Conservation (phyloP, 306 rosid species). For the Trichosanthes cucumerina region DNA sequence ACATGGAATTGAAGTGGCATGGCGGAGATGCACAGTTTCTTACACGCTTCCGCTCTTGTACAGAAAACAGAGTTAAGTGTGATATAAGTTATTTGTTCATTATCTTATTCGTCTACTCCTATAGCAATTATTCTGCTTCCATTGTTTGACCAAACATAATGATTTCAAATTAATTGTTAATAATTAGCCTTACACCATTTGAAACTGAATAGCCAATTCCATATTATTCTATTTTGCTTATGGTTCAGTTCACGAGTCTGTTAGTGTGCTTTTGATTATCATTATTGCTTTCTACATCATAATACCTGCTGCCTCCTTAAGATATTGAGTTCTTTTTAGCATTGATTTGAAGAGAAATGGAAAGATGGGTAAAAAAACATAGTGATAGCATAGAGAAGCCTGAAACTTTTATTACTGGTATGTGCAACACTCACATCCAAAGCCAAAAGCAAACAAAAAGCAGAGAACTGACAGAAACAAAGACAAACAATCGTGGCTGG, state of each 20-base stretch:
- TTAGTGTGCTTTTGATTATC: neutral
- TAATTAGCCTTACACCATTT: neutral
- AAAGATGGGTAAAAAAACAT: neutral
- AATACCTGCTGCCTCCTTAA: neutral
- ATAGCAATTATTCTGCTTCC: neutral
- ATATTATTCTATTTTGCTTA: neutral
- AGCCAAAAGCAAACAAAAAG: neutral
- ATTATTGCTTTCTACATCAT: neutral
- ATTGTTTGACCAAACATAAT: neutral
- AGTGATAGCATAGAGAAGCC: neutral
- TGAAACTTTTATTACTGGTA: neutral
- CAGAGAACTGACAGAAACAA: neutral
- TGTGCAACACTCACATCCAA: neutral
- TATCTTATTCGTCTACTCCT: neutral
- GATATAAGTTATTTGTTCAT: neutral
- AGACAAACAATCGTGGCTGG: neutral
- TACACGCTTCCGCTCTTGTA: neutral
- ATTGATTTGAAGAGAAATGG: neutral
- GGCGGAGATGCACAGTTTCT: neutral
- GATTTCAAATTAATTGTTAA: neutral
- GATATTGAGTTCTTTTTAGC: neutral
- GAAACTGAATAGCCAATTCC: neutral
- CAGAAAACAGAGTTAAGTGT: neutral
- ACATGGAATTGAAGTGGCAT: conserved; percentile 45
- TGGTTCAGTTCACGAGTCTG: neutral